phyloP scores from a whole-genome alignment of 129 eudicot genomes.

The Flaveria ramosissima region DNA sequence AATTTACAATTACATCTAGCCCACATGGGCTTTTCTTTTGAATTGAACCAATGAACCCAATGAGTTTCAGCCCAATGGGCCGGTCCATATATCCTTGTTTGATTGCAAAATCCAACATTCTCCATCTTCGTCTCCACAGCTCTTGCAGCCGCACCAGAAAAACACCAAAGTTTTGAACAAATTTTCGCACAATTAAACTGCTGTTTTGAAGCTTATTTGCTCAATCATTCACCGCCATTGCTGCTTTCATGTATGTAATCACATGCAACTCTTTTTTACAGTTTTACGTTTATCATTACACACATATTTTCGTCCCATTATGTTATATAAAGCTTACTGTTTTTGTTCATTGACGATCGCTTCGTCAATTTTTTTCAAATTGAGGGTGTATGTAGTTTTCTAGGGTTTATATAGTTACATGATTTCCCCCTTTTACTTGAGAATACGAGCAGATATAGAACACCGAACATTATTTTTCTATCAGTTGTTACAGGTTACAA shows the following conservation, averaged over 20 bases:
- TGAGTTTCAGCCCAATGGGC: conserved; percentile 15
- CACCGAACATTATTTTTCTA: background rate
- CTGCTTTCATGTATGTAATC: background rate
- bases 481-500: background rate
- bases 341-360: background rate
- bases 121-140: background rate
- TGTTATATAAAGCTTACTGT: background rate
- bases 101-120: background rate
- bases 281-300: background rate
- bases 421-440: background rate
- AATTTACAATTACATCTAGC: too few species aligned
- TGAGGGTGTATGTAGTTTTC: background rate
- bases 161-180: background rate
- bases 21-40: too few species aligned
- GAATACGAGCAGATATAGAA: background rate
- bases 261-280: background rate
- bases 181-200: too few species aligned
- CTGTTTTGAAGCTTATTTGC: background rate
- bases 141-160: conserved; percentile 16
- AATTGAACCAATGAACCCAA: too few species aligned
- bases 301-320: background rate
- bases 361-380: background rate
- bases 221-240: background rate
- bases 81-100: background rate
- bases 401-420: background rate